phyloP scores from a whole-genome alignment of 2,329 filamentous ascomycete genomes.

The Epichloe bromicola region DNA sequence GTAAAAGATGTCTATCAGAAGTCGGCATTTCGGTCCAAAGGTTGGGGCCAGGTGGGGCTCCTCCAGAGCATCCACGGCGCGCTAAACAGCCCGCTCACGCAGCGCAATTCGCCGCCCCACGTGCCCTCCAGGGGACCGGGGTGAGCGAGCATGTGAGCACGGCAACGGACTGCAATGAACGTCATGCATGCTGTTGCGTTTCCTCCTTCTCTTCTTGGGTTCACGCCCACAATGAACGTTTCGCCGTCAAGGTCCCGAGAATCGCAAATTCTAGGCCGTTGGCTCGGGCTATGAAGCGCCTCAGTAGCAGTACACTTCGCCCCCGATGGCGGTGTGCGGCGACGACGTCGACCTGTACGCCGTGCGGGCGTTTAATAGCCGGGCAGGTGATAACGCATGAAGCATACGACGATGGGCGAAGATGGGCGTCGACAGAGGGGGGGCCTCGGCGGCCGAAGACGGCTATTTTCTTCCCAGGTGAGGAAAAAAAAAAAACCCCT shows the following conservation, averaged over 20 bases:
- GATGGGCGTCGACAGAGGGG: constrained; percentile 9
- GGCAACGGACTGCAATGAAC: not conserved
- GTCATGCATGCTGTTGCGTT: not conserved
- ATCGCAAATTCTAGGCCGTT: constrained; percentile 8
- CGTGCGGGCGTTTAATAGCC: not conserved
- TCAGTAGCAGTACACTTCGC: constrained; percentile 17
- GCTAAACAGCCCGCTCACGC: not conserved
- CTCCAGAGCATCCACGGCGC: not conserved
- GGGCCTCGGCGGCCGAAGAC: constrained; percentile 31
- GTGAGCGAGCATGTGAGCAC: too few relatives aligned
- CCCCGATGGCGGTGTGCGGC: constrained; percentile 11
- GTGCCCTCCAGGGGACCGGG: not conserved
- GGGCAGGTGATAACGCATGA: constrained; percentile 5
- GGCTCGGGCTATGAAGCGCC: constrained; percentile 19
- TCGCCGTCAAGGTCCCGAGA: constrained; percentile 1
- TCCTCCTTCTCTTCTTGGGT: not conserved
- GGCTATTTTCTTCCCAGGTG: constrained; percentile 49
- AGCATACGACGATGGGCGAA: not conserved
- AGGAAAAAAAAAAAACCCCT: not conserved
- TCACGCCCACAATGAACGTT: constrained; percentile 6
- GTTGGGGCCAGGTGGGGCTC: not conserved
- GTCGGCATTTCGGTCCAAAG: not conserved
- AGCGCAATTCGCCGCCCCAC: not conserved
- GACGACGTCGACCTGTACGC: not conserved
- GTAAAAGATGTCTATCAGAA: too few relatives aligned